These are phyloP conservation scores for Xylaria sp. DNA, from an alignment of 495 filamentous ascomycete species.

Conservation along the genomic window DNA sequence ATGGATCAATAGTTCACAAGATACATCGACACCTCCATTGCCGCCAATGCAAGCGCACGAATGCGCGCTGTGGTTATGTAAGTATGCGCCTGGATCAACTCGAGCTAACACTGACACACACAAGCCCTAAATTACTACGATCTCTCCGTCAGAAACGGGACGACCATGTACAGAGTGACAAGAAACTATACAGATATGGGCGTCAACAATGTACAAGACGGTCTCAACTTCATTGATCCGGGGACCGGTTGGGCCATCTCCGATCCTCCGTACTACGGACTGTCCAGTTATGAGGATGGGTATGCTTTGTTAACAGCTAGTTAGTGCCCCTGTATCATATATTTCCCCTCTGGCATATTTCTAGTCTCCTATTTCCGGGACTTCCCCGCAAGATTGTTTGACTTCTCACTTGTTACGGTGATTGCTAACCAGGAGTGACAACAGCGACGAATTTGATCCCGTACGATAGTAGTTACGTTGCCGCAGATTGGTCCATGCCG, in stretches of 20 bases:
- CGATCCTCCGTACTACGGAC: background rate
- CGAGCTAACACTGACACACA: background rate
- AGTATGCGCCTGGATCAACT: background rate
- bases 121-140: background rate
- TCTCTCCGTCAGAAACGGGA: background rate
- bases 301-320: background rate
- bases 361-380: background rate
- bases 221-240: conserved; percentile 3
- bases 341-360: background rate
- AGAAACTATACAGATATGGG: background rate
- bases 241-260: background rate
- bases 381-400: background rate
- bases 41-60: background rate
- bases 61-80: background rate
- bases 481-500: background rate
- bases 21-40: background rate
- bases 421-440: background rate
- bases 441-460: background rate
- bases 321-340: background rate
- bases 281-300: background rate
- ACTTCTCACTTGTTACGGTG: background rate
- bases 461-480: background rate
- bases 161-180: background rate
- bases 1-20: background rate
- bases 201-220: background rate